Evolutionary conservation across 2,329 filamentous ascomycete genomes (phyloP), one percentile per base, ranked within the genome.

Genomic region (Cladophialophora immunda): DNA sequence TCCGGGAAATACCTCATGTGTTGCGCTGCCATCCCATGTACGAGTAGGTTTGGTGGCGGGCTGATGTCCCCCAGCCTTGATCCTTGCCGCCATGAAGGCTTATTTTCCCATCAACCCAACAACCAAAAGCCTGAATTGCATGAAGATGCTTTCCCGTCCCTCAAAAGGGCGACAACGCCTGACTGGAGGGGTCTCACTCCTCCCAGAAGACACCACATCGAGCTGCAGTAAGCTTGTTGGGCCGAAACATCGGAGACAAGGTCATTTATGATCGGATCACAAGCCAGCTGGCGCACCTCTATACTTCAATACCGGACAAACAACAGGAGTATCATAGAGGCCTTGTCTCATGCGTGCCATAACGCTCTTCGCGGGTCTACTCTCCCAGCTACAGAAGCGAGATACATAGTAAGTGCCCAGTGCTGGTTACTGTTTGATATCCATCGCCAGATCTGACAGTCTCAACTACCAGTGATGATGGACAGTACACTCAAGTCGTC

Each of bases 401-500:
- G 58, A 45, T 27, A 50, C 50, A 15, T 54, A 61, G 34, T 27
- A 61, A 25, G 47, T 11, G 7, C 25, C 13, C 27, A 30, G n/a
- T 25, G 11, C 50, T 25, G 13, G 9, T 5, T 30, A 13, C 15
- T 17, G 9, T 15, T 25, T 19, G 15, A 5, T 8, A n/a, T 32
- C 17, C 27, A n/a, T 4, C 5, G 7, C 8, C 53, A 9, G 9
- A 7, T 15, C 15, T 30, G 3, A 9, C 19, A 32, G 27, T 4
- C 53, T 22, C 22, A 30, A n/a, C 22, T 6, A 50, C 27, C 30
- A 55, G 53, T n/a, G 29, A 55, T 19, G 27, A 30, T 34, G 58
- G 58, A 8, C 47, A 53, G 36, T 61, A 61, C 30, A 61, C 58
- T 3, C 47, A 61, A 41, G 25, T 61, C 19, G 47, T 61, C 29